Conservation (phyloP, 345 rosid genomes). For the Linum lewisii region DNA sequence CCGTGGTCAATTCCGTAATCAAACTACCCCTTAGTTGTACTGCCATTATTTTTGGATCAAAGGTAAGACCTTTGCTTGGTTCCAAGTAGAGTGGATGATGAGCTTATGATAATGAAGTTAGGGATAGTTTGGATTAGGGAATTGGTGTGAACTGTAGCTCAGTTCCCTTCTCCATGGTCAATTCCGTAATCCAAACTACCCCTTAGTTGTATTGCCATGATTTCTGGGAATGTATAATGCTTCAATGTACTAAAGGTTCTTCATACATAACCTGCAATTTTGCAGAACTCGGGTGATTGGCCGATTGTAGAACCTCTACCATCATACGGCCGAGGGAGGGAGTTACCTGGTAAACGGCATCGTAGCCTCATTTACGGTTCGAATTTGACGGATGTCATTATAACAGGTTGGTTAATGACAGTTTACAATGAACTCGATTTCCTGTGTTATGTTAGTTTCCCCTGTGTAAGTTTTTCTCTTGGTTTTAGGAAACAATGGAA, state of each 20-base stretch:
- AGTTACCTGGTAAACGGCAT: conserved; percentile 78
- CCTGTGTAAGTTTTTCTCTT: conserved; percentile 5
- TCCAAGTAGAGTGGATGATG: no score
- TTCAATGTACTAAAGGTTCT: no score
- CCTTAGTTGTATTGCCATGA: no score
- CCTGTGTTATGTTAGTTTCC: conserved; percentile 2
- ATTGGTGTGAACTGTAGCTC: conserved; percentile 7
- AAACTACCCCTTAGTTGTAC: no score
- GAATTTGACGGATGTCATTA: conserved; percentile 81
- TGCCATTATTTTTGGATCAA: no score
- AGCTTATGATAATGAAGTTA: no score
- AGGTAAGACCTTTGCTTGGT: no score
- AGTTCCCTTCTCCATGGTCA: no score
- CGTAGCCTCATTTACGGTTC: conserved; percentile 84
- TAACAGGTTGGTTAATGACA: conserved; percentile 55
- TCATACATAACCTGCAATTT: no score
- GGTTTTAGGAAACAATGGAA: conserved; percentile 78
- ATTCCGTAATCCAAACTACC: no score
- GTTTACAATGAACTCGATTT: conserved; percentile 6
- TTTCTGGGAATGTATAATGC: no score
- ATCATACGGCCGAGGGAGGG: conserved; percentile 95
- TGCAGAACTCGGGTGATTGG: conserved; percentile 80
- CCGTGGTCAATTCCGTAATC: no score
- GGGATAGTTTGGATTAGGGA: conserved; percentile 6
- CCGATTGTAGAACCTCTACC: conserved; percentile 92